Percentiles rank a stretch among this genome's conserved stretches.
Conservation (phyloP, 805 yeast species). For the Hanseniaspora taiwanica region DNA sequence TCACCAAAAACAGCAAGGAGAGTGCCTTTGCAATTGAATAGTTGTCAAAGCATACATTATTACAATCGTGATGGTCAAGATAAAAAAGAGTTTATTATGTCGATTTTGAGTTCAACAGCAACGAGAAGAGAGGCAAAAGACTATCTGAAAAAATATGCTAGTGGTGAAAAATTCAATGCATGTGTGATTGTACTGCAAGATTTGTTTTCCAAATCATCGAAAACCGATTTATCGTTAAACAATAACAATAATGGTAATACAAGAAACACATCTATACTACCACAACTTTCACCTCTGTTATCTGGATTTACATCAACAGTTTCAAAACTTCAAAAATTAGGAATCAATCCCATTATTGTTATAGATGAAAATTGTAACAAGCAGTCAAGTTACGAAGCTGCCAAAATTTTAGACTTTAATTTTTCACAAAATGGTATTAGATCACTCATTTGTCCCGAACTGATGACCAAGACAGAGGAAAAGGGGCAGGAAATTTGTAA, state of each 20-base stretch:
- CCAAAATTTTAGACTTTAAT: conserved; percentile 16
- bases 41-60: neutral
- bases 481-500: conserved; percentile 4
- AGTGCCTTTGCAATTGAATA: too few species aligned
- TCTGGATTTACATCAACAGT: conserved; percentile 15
- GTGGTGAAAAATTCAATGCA: conserved; percentile 11
- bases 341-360: conserved; percentile 62
- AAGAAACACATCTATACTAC: too few species aligned
- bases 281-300: too few species aligned
- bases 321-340: conserved; percentile 26
- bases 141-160: conserved; percentile 56
- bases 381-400: conserved; percentile 6
- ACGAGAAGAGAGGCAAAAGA: conserved; percentile 85
- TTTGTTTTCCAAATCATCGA: conserved; percentile 7
- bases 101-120: conserved; percentile 80
- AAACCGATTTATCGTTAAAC: too few species aligned
- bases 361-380: conserved; percentile 25
- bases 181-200: conserved; percentile 20
- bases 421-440: conserved; percentile 12
- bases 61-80: conserved; percentile 23
- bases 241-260: too few species aligned
- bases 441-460: conserved; percentile 17
- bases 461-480: conserved; percentile 11
- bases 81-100: conserved; percentile 59
- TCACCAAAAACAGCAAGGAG: too few species aligned